These are phyloP conservation scores for Mycena amicta DNA, from an alignment of 768 basidiomycete genomes.

Conservation along the genomic window DNA sequence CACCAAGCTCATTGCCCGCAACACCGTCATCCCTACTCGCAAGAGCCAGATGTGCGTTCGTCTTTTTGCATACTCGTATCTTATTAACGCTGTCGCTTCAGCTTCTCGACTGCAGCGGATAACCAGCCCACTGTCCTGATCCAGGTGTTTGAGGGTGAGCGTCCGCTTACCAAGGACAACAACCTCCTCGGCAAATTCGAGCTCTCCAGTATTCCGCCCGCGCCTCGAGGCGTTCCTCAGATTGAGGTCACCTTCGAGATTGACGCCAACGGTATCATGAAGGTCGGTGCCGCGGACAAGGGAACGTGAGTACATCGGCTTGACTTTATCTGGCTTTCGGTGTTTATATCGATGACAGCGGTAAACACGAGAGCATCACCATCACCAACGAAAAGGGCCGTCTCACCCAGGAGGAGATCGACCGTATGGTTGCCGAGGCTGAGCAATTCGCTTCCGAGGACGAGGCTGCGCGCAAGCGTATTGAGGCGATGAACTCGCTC, in stretches of 20 bases:
- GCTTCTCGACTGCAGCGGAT: constrained; percentile 83
- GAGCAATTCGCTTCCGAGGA: constrained; percentile 88
- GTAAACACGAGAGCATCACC: constrained; percentile 86
- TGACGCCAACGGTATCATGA: constrained; percentile 95
- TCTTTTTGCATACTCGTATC: too few relatives aligned
- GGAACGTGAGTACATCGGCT: constrained; percentile 64
- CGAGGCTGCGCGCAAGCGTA: constrained; percentile 76
- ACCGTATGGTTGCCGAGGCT: constrained; percentile 93
- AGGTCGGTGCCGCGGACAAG: constrained; percentile 91
- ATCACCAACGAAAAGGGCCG: constrained; percentile 97
- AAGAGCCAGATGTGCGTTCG: constrained; percentile 86
- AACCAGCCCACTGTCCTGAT: constrained; percentile 96
- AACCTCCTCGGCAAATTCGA: constrained; percentile 98
- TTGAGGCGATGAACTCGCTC: constrained; percentile 82
- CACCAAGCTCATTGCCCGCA: constrained; percentile 95
- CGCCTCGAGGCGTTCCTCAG: constrained; percentile 95
- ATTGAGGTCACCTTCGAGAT: constrained; percentile 97
- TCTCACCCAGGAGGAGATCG: constrained; percentile 86
- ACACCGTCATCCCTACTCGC: constrained; percentile 97
- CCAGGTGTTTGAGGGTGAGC: constrained; percentile 98
- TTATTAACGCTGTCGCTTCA: constrained; percentile 25
- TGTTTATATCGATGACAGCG: constrained; percentile 44
- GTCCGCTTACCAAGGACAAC: constrained; percentile 97
- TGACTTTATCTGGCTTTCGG: neutral
- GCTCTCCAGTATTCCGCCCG: constrained; percentile 88